A percentile compares a stretch with the other conserved stretches of the same genome.
These are phyloP conservation scores for Leccinum variicolor DNA, from an alignment of 768 basidiomycete genomes.

Conservation along the genomic window DNA sequence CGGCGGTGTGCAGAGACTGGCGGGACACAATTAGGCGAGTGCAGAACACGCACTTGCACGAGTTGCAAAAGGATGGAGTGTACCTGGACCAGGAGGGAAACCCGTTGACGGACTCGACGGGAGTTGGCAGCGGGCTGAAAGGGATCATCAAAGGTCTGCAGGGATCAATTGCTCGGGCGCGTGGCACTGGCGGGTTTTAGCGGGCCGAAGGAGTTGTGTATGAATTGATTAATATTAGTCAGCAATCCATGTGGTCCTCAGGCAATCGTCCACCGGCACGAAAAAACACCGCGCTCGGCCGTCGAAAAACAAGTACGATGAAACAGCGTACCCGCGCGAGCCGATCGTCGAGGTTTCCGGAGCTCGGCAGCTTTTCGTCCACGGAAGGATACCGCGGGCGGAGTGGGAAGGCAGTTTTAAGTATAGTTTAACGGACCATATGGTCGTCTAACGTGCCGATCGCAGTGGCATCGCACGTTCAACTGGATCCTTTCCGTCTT, in stretches of 20 bases:
- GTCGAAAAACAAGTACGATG: background rate
- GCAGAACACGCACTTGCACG: constrained; percentile 55
- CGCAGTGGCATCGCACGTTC: no score
- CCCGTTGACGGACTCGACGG: constrained; percentile 36
- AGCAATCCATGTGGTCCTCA: constrained; percentile 8
- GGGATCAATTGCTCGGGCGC: constrained; percentile 40
- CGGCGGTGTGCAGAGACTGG: constrained; percentile 53
- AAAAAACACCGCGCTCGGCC: background rate
- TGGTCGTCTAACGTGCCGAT: constrained; percentile 18
- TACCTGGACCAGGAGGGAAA: constrained; percentile 53
- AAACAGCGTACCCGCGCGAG: background rate
- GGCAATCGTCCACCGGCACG: background rate
- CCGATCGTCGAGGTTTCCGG: background rate
- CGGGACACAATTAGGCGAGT: constrained; percentile 48
- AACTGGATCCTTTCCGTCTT: constrained; percentile 10
- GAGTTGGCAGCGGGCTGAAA: constrained; percentile 34
- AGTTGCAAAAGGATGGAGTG: constrained; percentile 46
- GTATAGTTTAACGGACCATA: constrained; percentile 32
- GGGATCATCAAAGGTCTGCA: constrained; percentile 42
- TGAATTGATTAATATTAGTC: constrained; percentile 19
- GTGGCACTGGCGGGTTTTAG: constrained; percentile 41
- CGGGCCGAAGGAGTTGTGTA: background rate
- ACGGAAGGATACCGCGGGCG: constrained; percentile 15
- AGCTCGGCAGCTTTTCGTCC: background rate
- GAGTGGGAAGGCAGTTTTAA: constrained; percentile 34